Base-by-base conservation (phyloP, 305 asterid genomes). In the Rubia tinctorum region DNA sequence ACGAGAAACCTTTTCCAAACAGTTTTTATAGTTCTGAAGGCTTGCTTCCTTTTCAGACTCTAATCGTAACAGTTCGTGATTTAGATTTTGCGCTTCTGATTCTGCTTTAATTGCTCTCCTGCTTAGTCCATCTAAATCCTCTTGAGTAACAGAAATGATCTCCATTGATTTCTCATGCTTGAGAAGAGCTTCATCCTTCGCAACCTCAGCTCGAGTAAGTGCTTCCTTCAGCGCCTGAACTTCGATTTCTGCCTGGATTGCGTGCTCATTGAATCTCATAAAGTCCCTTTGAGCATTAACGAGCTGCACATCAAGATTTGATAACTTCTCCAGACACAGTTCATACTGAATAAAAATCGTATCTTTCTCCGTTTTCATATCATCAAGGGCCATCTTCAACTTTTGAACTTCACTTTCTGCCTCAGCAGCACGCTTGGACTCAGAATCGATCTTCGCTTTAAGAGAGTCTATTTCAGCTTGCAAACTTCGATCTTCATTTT, bases 141-240 rank as follows among this genome's bases (percentile, higher is more conserved):
- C 89, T 82, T 90, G 89, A 68, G 92, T 84, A 67, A 76, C 27
- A n/a, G 88, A 81, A 63, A 92, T 90, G 80, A 77, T 87, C 75
- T 85, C 87, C 81, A 83, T 45, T 72, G 79, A 88, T 85, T 82
- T 86, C 79, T 84, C 81, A 34, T 85, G 85, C 80, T 87, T 86
- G 63, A 69, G 66, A 63, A 80, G 42, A 4, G 86, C 88, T 75
- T 81, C 85, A 40, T 85, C 86, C 76, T 80, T 92, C 69, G 90
- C 96, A 39, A 82, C 86, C 84, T 89, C 90, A 45, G 90, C 78
- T 76, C 84, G 85, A 53, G 79, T 7, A 53, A 88, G 92, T 14
- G 91, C 84, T 83, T 88, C 98, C 83, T 85, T 92, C 77, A 95
- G 73, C 0, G 81, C 77, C 73, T 80, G 89, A 64, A 88, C 85